These are phyloP conservation scores for Pulveroboletus sp. DNA, from an alignment of 1,284 basidiomycete genomes.

Conservation along the genomic window DNA sequence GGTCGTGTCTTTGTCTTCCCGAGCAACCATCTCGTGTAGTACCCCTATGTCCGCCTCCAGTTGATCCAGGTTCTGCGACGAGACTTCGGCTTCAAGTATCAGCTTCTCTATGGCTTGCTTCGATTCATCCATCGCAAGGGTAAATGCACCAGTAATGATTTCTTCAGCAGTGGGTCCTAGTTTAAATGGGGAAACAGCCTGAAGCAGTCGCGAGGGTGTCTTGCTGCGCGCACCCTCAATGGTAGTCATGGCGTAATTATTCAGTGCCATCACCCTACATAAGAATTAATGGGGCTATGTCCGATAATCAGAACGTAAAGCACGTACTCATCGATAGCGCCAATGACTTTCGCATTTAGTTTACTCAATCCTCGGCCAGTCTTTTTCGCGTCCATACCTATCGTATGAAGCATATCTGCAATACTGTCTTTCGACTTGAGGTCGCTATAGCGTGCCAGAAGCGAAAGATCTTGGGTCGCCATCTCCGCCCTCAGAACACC, in stretches of 20 bases:
- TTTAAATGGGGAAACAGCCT: constrained; percentile 48
- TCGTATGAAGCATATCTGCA: constrained; percentile 49
- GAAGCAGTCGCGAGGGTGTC: constrained; percentile 39
- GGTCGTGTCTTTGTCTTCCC: constrained; percentile 53
- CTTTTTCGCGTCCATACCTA: constrained; percentile 59
- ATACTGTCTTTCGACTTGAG: constrained; percentile 60
- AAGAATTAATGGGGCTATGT: background rate
- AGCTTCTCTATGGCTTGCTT: constrained; percentile 54
- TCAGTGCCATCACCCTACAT: constrained; percentile 65
- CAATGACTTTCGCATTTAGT: constrained; percentile 60
- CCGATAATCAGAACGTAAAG: background rate
- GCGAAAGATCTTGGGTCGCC: constrained; percentile 64
- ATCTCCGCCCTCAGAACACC: constrained; percentile 76
- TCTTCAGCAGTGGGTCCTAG: constrained; percentile 40
- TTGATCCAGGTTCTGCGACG: constrained; percentile 52
- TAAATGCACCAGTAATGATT: constrained; percentile 54
- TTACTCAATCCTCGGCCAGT: constrained; percentile 58
- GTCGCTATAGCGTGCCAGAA: constrained; percentile 60
- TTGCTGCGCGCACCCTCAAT: constrained; percentile 54
- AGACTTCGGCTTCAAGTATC: constrained; percentile 61
- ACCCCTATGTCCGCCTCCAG: constrained; percentile 59
- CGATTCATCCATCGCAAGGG: constrained; percentile 60
- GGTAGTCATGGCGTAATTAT: constrained; percentile 62
- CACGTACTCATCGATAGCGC: constrained; percentile 67
- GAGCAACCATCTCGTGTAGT: constrained; percentile 56